Percentiles rank a stretch among this genome's conserved stretches.
Conservation (phyloP, 371 early-diverging fungal genomes). For the Paramicrosporidium saccamoebae region DNA sequence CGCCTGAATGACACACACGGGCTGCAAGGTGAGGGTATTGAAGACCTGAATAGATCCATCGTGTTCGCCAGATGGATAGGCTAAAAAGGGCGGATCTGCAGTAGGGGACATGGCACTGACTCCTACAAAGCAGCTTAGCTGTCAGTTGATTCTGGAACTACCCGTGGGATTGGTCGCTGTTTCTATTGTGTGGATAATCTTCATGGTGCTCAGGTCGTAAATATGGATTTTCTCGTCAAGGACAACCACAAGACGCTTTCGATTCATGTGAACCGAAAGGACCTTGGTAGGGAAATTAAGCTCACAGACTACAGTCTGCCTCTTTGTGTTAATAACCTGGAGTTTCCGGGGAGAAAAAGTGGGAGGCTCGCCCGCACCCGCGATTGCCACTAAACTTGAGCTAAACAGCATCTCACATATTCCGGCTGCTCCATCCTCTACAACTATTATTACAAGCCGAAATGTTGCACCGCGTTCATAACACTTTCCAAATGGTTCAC, state of each 20-base stretch:
- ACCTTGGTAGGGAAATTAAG: conserved; percentile 64
- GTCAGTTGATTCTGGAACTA: conserved; percentile 5
- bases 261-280: conserved; percentile 69
- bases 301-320: conserved; percentile 82
- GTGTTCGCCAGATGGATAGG: conserved; percentile 38
- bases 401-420: conserved; percentile 85
- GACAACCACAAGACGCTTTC: conserved; percentile 56
- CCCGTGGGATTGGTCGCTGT: conserved; percentile 61
- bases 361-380: conserved; percentile 72
- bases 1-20: conserved; percentile 64
- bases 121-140: conserved; percentile 8
- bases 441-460: conserved; percentile 1
- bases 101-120: conserved; percentile 73
- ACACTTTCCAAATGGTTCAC: conserved; percentile 74
- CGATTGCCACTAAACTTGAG: conserved; percentile 75
- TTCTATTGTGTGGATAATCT: conserved; percentile 66
- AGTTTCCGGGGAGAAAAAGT: conserved; percentile 51
- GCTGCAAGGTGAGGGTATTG: conserved; percentile 42
- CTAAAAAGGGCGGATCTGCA: conserved; percentile 64
- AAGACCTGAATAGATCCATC: conserved; percentile 63
- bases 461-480: conserved; percentile 10
- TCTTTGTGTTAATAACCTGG: conserved; percentile 78
- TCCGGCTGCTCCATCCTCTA: conserved; percentile 49
- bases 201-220: conserved; percentile 88
- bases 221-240: conserved; percentile 63